phyloP scores from a whole-genome alignment of 1,284 basidiomycete genomes.

The Sphaerobolus stellatus region DNA sequence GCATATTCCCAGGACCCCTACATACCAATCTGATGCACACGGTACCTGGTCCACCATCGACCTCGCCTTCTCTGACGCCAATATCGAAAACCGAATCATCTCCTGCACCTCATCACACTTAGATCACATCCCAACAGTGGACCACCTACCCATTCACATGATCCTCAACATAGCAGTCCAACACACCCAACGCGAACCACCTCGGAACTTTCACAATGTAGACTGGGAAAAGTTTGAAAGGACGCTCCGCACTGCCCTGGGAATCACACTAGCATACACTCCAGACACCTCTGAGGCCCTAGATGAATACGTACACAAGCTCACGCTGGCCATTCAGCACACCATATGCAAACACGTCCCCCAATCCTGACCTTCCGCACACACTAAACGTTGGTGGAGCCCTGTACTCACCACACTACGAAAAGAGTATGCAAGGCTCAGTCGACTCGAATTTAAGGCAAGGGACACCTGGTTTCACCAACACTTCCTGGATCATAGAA shows the following conservation, averaged over 20 bases:
- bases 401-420: not conserved
- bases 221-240: too few species aligned
- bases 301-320: not conserved
- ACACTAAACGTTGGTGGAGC: too few species aligned
- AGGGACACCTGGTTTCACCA: constrained; percentile 19
- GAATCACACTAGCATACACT: not conserved
- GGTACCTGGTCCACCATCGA: not conserved
- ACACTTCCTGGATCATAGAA: constrained; percentile 8
- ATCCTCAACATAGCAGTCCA: not conserved
- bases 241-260: too few species aligned
- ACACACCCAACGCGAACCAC: too few species aligned
- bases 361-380: too few species aligned
- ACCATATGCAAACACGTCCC: not conserved
- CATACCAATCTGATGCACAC: not conserved
- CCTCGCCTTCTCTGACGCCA: not conserved
- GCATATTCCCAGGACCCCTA: too few species aligned
- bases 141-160: not conserved
- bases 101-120: not conserved
- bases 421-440: not conserved
- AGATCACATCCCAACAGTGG: not conserved
- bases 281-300: not conserved
- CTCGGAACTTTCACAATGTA: too few species aligned
- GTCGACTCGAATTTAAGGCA: not conserved
- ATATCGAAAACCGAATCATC: not conserved
- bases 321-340: not conserved